Evolutionary conservation across 257 asterid species (phyloP), one percentile per base, ranked within the genome.

Genomic region (Jacaranda mimosifolia): DNA sequence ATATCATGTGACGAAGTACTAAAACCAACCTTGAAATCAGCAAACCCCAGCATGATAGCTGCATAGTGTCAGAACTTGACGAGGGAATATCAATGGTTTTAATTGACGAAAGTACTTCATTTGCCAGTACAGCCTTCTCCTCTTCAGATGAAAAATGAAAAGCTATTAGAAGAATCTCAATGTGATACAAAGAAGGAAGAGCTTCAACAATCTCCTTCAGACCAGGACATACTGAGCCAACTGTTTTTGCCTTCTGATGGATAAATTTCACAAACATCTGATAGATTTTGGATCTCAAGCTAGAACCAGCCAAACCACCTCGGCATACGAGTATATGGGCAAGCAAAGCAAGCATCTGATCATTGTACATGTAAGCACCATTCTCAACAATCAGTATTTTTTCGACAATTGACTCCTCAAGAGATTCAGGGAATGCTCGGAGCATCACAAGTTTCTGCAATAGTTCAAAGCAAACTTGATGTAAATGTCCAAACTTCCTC

Each of bases 1-100:
- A 88, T 39, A 90, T 83, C 94, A 96, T 90, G 85, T 93, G 99
- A 74, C 99, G 98, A 70, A 96, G 91, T 55, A 90, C 85, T 84
- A 96, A 82, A 78, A 96, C 86, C 88, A 93, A 86, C 77, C 99
- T 90, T 43, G 99, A 96, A 53, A 91, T 84, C 81, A 93, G 64
- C 71, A 96, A 77, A 32, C 93, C 92, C 99, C 99, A 96, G 87
- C 96, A 90, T 6, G 99, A 89, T 73, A 96, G 65, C 75, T 89
- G 96, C 79, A 46, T 48, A 79, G 85, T 83, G 72, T 83, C 88
- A 75, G 78, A 86, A 81, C 77, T 82, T 48, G 81, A 17, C 21
- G 92, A 68, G 39, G 96, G 97, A 60, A 76, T 48, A 74, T 81
- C 89, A 55, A 90, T 78, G 36, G 89, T 72, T 74, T 83, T 79